Evolutionary conservation across 352 stramenopile species (phyloP).

Genomic region (Peronospora belbahrii): DNA sequence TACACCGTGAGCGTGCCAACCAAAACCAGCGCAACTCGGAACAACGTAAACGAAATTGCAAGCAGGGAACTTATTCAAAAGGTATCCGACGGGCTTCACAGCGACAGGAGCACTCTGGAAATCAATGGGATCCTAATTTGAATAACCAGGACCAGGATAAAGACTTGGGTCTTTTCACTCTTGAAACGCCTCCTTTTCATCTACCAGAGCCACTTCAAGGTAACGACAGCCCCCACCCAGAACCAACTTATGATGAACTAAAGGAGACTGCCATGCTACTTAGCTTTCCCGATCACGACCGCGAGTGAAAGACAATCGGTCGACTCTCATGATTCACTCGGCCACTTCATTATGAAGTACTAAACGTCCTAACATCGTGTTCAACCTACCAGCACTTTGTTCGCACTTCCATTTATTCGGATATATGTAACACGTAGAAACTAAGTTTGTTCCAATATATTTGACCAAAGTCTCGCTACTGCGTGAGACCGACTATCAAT

Average conservation of each 20-base stretch:
- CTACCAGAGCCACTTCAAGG: conserved; percentile 25
- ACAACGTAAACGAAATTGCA: conserved; percentile 32
- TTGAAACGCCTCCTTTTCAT: conserved; percentile 6
- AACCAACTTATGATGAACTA: conserved; percentile 27
- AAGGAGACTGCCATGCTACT: conserved; percentile 30
- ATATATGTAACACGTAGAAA: no score
- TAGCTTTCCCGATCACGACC: conserved; percentile 21
- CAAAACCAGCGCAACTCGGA: conserved; percentile 65
- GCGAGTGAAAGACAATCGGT: conserved; percentile 5
- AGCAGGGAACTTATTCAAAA: conserved; percentile 4
- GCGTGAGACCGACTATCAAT: no score
- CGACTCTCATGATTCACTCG: no score
- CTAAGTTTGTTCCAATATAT: no score
- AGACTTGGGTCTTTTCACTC: background rate
- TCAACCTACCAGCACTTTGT: no score
- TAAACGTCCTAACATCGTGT: no score
- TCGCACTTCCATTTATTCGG: no score
- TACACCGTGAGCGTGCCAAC: conserved; percentile 50
- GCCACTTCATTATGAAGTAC: no score
- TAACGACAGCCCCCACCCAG: conserved; percentile 15
- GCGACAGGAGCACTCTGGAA: background rate
- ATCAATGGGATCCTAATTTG: conserved; percentile 3
- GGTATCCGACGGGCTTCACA: conserved; percentile 4
- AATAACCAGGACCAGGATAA: conserved; percentile 4
- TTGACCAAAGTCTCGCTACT: no score